phyloP scores from a whole-genome alignment of 2,329 filamentous ascomycete species.

The Ophiostoma ips region DNA sequence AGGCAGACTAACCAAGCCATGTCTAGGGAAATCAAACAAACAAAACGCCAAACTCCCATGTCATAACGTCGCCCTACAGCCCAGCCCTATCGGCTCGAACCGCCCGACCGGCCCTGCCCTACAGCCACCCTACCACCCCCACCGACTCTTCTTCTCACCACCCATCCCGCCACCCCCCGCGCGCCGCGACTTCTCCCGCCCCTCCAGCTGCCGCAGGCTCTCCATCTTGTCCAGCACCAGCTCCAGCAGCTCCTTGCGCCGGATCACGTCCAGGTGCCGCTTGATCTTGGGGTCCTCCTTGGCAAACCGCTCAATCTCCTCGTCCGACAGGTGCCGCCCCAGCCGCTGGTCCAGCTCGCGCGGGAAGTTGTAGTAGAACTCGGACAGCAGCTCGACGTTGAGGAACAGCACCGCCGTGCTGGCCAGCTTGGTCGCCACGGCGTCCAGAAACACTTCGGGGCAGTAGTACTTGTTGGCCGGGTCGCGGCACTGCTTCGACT shows the following conservation, averaged over 20 bases:
- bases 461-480: conserved; percentile 91
- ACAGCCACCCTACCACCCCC: background rate
- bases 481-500: conserved; percentile 75
- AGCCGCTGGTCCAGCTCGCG: conserved; percentile 79
- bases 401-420: conserved; percentile 92
- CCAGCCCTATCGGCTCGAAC: too few relatives aligned
- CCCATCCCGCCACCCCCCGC: conserved; percentile 31
- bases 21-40: background rate
- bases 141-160: conserved; percentile 9
- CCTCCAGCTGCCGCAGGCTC: conserved; percentile 70
- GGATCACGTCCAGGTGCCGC: conserved; percentile 80
- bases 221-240: conserved; percentile 94
- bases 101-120: too few relatives aligned
- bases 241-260: conserved; percentile 83
- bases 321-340: conserved; percentile 62
- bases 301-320: conserved; percentile 79
- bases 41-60: background rate
- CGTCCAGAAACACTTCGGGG: conserved; percentile 94
- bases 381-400: conserved; percentile 88
- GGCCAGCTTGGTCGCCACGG: conserved; percentile 87
- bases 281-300: conserved; percentile 84
- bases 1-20: too few relatives aligned
- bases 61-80: conserved; percentile 1
- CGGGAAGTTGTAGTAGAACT: conserved; percentile 97
- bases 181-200: conserved; percentile 43